Percentiles rank a stretch among this genome's conserved stretches.
phyloP scores from a whole-genome alignment of 2,329 filamentous ascomycete species.

The Trichocomaceae sp. region DNA sequence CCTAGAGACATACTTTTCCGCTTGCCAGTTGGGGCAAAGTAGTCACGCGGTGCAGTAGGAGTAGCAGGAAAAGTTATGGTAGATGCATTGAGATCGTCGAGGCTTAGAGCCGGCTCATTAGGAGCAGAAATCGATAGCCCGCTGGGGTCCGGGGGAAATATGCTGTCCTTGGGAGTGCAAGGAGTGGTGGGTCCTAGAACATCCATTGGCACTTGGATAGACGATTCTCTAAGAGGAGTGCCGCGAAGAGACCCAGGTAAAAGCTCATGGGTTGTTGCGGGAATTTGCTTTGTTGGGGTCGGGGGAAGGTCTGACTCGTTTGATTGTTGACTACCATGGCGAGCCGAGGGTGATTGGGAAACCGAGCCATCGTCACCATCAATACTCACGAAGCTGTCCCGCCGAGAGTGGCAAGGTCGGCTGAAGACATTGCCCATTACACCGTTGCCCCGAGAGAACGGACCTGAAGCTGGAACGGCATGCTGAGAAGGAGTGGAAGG shows the following conservation, averaged over 20 bases:
- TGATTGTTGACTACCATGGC: conserved; percentile 50
- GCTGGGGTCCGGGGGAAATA: conserved; percentile 72
- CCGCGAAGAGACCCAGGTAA: conserved; percentile 2
- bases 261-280: not conserved
- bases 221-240: conserved; percentile 11
- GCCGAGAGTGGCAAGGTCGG: conserved; percentile 45
- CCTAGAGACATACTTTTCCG: conserved; percentile 64
- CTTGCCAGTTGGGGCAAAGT: conserved; percentile 52
- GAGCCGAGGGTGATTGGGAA: conserved; percentile 51
- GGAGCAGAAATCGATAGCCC: conserved; percentile 71
- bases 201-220: conserved; percentile 58
- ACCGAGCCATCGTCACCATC: conserved; percentile 67
- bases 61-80: conserved; percentile 66
- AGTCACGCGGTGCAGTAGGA: conserved; percentile 62
- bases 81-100: conserved; percentile 37
- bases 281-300: conserved; percentile 71
- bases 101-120: conserved; percentile 35
- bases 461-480: conserved; percentile 57
- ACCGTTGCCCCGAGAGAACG: conserved; percentile 59
- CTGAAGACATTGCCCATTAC: conserved; percentile 56
- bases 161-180: conserved; percentile 69
- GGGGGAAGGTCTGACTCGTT: conserved; percentile 74
- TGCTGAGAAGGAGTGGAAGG: conserved; percentile 72
- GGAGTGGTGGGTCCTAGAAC: conserved; percentile 54
- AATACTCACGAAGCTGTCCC: conserved; percentile 70